phyloP scores from a whole-genome alignment of 1,284 basidiomycete species.

The Taiwanofungus camphoratus region DNA sequence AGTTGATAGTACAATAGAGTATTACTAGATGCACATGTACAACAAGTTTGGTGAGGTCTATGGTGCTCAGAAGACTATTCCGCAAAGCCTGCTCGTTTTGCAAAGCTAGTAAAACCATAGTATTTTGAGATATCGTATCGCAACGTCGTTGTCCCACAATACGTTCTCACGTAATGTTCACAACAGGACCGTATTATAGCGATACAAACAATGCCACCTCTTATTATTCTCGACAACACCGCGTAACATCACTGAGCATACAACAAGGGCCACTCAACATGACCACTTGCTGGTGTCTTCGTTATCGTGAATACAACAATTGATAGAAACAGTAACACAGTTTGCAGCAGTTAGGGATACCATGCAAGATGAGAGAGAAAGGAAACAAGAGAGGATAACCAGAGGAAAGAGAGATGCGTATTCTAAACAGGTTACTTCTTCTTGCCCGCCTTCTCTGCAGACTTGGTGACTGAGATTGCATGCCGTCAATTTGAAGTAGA shows the following conservation, averaged over 20 bases:
- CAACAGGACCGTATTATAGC: no score
- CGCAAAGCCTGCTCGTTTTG: no score
- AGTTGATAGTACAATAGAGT: no score
- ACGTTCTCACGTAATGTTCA: no score
- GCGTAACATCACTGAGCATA: constrained; percentile 31
- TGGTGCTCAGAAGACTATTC: no score
- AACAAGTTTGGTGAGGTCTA: no score
- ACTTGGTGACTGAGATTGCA: constrained; percentile 71
- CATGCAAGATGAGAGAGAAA: constrained; percentile 30
- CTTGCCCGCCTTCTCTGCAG: constrained; percentile 93
- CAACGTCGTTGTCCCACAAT: no score
- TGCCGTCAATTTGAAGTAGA: constrained; percentile 9
- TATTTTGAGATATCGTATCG: no score
- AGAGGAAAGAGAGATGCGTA: constrained; percentile 31
- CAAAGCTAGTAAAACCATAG: no score
- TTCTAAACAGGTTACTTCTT: constrained; percentile 83
- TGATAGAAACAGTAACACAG: constrained; percentile 38
- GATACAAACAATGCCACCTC: constrained; percentile 32
- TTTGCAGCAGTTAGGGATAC: constrained; percentile 40
- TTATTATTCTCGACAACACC: constrained; percentile 29
- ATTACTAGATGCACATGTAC: no score
- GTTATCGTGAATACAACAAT: constrained; percentile 36
- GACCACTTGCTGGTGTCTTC: constrained; percentile 24
- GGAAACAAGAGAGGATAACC: constrained; percentile 35
- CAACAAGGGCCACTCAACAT: constrained; percentile 17